Base-by-base conservation (phyloP, 1,139 yeast species). In the Trichomonascaceae sp. region DNA sequence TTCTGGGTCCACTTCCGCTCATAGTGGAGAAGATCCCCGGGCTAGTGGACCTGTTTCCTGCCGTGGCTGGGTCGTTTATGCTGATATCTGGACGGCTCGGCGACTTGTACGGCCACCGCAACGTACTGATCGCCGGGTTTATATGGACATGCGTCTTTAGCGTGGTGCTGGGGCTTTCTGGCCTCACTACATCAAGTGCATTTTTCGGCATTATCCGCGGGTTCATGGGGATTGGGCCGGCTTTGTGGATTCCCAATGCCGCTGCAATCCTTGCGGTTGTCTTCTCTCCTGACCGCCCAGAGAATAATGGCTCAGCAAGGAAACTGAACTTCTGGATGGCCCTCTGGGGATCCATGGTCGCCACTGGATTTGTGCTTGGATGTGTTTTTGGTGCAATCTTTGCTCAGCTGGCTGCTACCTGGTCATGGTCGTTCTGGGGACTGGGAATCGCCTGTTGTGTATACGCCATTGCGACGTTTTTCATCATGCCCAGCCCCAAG, bases 61-160 rank as follows among this genome's bases (percentile, higher is more conserved):
- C 11, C 23, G 11, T 20, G 6, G 72, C 69, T 11, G 81, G 81
- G 8, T 70, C 81, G 0, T 71, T 75, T 39, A 74, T 75, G 37
- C 52, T 76, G 23, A 56, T 69, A 3, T 66, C 76, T 1, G 84
- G 84, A 8, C 63, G 76, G 31, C 46, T 74, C 16, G 82, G 82
- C n/a, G 82, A 76, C 47, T 51, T 72, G 43, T 64, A 60, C 44
- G 84, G 82, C 3, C 72, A 73, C 45, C 72, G 72, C 43, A 48
- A 38, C 26, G 44, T 72, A 37, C 67, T 63, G 44, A 35, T 72
- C 1, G 36, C 60, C 4, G 78, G 80, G 1, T 72, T 61, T 40
- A 31, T 51, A 2, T 64, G 74, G 67, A 56, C 62, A 26, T 57
- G 67, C 0, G 29, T 74, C 1, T 67, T 72, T 65, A 63, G 75